Evolutionary conservation across 768 basidiomycete genomes (phyloP).

Genomic region (Tylopilus rubrobrunneus): DNA sequence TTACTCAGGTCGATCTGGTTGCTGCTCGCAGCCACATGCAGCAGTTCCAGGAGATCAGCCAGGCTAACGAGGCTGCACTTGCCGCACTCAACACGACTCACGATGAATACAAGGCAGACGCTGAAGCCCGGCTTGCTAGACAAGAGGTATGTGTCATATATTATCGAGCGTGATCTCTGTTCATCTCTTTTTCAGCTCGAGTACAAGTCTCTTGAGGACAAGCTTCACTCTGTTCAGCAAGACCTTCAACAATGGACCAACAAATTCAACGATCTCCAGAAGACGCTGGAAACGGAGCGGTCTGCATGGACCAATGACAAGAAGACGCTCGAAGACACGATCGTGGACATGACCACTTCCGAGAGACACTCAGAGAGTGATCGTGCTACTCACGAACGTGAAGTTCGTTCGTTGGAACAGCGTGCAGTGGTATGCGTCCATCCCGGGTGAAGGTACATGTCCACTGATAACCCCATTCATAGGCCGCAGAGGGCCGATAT

Average conservation of each 20-base stretch:
- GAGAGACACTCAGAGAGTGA: constrained; percentile 66
- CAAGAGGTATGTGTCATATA: constrained; percentile 51
- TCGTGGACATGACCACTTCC: constrained; percentile 74
- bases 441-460: background rate
- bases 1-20: constrained; percentile 72
- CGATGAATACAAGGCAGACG: constrained; percentile 74
- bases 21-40: constrained; percentile 68
- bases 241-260: constrained; percentile 48
- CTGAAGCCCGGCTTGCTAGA: constrained; percentile 62
- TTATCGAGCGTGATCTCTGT: too few relatives aligned
- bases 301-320: constrained; percentile 73
- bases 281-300: constrained; percentile 65
- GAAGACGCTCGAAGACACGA: constrained; percentile 76
- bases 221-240: constrained; percentile 48
- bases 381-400: constrained; percentile 58
- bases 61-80: constrained; percentile 76
- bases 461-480: background rate
- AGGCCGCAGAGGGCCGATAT: constrained; percentile 80
- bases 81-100: constrained; percentile 64
- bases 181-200: constrained; percentile 47
- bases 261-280: constrained; percentile 57
- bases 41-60: constrained; percentile 84
- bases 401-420: constrained; percentile 63
- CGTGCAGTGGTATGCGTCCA: constrained; percentile 53
- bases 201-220: constrained; percentile 57